Base-by-base conservation (phyloP, 1,139 yeast species). In the Candida sanyaensis region DNA sequence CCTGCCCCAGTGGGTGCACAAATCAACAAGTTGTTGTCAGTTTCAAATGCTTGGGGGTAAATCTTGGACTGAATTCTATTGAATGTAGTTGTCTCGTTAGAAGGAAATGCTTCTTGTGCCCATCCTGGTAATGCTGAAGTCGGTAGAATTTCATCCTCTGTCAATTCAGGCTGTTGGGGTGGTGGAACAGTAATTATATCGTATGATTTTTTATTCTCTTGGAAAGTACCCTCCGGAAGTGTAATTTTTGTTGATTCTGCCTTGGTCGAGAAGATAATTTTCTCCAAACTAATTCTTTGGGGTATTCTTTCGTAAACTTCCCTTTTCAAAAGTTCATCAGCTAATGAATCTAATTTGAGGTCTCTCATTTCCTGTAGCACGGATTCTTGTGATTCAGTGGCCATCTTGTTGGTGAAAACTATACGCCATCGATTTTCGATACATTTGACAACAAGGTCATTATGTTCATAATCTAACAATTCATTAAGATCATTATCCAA, bases 1-100 rank as follows among this genome's bases (percentile, higher is more conserved):
- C 99, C 99, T 3, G 97, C 97, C 68, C 99, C 99, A 0, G 99
- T 93, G 3, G 99, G 99, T 0, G 99, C 98, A 77, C 98, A 92
- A 56, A 93, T 72, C 21, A 93, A 71, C 43, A 93, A 63, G 57
- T 92, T 93, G 13, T 79, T 79, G 59, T 88, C 95, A 1, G 80
- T 68, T 8, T 77, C 65, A 57, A 92, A 89, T 0, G 96, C 97
- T 33, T 72, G 66, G 1, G 96, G 95, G 56, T 71, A 90, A 0
- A 92, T 91, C 54, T 80, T 81, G 2, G 96, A 88, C 65, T 95
- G 99, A 23, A 93, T 82, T 43, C 88, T 71, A 62, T 95, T 95
- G 55, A 95, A 77, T 1, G 85, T 71, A 2, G 77, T 60, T 0
- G 91, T 84, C 61, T 88, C 92, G 2, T 71, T 68, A 0, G 81